Evolutionary conservation across 176 grass and related monocot species (phyloP).

Genomic region (Carex cristatella): DNA sequence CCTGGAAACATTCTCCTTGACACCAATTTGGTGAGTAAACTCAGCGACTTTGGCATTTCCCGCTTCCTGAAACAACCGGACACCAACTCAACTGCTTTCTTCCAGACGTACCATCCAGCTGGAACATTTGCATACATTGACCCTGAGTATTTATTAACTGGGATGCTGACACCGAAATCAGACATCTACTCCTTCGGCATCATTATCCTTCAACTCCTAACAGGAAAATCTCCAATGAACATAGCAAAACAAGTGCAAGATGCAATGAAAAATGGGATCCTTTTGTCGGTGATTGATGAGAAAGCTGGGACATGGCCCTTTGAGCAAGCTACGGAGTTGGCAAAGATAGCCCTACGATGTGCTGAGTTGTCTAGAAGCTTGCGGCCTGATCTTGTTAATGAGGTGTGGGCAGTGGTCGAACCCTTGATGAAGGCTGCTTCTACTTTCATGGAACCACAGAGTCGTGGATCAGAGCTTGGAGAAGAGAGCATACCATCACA

Average conservation of each 20-base stretch:
- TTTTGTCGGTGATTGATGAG: slow-evolving; percentile 31
- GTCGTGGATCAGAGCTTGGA: not conserved
- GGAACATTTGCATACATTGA: slow-evolving; percentile 45
- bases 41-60: slow-evolving; percentile 48
- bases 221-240: slow-evolving; percentile 22
- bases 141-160: slow-evolving; percentile 35
- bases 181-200: slow-evolving; percentile 51
- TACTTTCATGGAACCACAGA: slow-evolving; percentile 1
- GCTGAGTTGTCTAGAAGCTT: slow-evolving; percentile 23
- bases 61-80: slow-evolving; percentile 27
- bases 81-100: slow-evolving; percentile 13
- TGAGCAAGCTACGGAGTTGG: slow-evolving; percentile 34
- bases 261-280: slow-evolving; percentile 24
- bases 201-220: slow-evolving; percentile 41
- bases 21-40: slow-evolving; percentile 42
- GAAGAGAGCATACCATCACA: slow-evolving; percentile 32
- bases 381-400: slow-evolving; percentile 33
- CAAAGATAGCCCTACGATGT: slow-evolving; percentile 36
- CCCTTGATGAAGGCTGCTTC: slow-evolving; percentile 30
- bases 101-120: slow-evolving; percentile 15
- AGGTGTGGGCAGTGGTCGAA: slow-evolving; percentile 40
- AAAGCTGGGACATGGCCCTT: slow-evolving; percentile 42
- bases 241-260: slow-evolving; percentile 32
- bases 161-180: slow-evolving; percentile 31
- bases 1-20: slow-evolving; percentile 53